Percentiles rank a stretch among this genome's conserved stretches.
phyloP scores from a whole-genome alignment of 2,329 filamentous ascomycete species.

The Tolypocladium endophyticum region DNA sequence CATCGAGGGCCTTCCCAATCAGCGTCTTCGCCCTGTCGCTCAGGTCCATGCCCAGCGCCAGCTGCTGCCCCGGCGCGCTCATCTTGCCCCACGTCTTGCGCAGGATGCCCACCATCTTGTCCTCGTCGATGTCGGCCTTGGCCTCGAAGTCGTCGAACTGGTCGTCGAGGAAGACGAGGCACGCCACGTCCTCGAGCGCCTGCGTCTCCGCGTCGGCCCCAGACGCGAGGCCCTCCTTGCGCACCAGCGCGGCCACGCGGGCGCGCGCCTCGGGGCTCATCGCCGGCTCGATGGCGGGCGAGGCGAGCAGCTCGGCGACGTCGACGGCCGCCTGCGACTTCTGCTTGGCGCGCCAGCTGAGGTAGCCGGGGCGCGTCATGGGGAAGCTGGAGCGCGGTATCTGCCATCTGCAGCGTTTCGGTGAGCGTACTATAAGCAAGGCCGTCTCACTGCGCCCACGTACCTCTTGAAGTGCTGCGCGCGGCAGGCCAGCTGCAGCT shows the following conservation, averaged over 20 bases:
- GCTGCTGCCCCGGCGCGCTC: constrained; percentile 47
- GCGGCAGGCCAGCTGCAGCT: constrained; percentile 64
- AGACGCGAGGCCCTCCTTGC: constrained; percentile 58
- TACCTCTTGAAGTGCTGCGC: constrained; percentile 73
- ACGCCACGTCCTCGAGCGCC: constrained; percentile 75
- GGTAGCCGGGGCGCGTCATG: constrained; percentile 64
- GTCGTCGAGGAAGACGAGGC: constrained; percentile 78
- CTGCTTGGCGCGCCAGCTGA: constrained; percentile 66
- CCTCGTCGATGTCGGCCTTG: constrained; percentile 56
- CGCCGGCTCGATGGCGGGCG: constrained; percentile 22
- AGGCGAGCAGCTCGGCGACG: constrained; percentile 43
- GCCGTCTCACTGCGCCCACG: neutral
- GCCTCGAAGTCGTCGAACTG: constrained; percentile 73
- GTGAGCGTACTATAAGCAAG: neutral
- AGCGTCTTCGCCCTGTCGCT: constrained; percentile 51
- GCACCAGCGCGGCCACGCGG: constrained; percentile 59
- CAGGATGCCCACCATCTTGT: constrained; percentile 63
- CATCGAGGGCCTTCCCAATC: constrained; percentile 49
- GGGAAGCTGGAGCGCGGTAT: constrained; percentile 65
- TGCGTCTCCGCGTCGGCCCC: constrained; percentile 52
- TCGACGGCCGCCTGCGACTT: constrained; percentile 52
- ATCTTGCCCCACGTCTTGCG: constrained; percentile 71
- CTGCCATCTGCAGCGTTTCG: constrained; percentile 51
- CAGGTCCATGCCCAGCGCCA: constrained; percentile 58
- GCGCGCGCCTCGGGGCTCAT: constrained; percentile 40